These are phyloP conservation scores for Coffea eugenioides DNA, from an alignment of 257 asterid genomes.

Conservation along the genomic window DNA sequence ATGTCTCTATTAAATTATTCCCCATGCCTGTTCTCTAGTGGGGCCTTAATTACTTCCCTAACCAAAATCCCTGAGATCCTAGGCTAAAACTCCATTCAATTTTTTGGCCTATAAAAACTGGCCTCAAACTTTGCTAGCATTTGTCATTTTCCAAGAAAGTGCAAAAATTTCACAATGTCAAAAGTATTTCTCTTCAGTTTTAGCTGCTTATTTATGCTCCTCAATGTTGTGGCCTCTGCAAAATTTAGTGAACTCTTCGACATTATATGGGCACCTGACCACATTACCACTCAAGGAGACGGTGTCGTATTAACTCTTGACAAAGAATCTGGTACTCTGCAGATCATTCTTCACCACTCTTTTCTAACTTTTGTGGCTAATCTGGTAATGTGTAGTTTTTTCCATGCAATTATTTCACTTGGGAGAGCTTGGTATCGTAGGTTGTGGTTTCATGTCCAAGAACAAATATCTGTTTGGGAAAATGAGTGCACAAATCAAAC, in stretches of 20 bases:
- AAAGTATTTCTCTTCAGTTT: neutral
- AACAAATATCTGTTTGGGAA: slow-evolving; percentile 53
- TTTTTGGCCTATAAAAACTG: slow-evolving; percentile 11
- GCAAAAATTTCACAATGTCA: slow-evolving; percentile 4
- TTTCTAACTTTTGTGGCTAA: neutral
- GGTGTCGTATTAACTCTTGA: slow-evolving; percentile 41
- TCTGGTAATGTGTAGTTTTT: neutral
- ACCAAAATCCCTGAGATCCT: neutral
- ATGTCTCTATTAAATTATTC: neutral
- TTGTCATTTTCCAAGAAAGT: neutral
- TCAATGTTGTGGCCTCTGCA: slow-evolving; percentile 17
- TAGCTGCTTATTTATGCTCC: slow-evolving; percentile 12
- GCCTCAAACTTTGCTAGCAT: neutral
- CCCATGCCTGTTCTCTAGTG: neutral
- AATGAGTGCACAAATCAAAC: slow-evolving; percentile 46
- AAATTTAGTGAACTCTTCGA: slow-evolving; percentile 39
- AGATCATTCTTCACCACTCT: too few relatives aligned
- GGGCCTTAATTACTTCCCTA: neutral
- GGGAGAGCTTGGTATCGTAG: slow-evolving; percentile 16
- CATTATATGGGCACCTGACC: slow-evolving; percentile 52
- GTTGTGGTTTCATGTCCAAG: slow-evolving; percentile 64
- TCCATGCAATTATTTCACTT: neutral
- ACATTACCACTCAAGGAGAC: slow-evolving; percentile 34
- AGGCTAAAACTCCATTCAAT: neutral
- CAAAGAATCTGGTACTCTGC: slow-evolving; percentile 28